Conservation (phyloP, 768 basidiomycete genomes). For the Mycena galopus region DNA sequence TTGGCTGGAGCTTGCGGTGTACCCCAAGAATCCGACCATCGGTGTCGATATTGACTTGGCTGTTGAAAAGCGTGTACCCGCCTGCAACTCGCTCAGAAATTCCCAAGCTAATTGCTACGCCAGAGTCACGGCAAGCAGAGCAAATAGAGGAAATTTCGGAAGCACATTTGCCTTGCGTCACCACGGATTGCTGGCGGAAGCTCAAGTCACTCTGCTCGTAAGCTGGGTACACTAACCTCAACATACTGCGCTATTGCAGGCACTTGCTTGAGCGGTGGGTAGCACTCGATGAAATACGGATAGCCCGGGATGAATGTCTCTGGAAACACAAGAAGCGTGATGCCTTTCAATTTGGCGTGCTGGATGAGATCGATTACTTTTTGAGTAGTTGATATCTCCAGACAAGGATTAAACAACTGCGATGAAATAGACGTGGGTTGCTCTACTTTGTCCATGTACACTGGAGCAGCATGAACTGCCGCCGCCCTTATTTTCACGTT, state of each 20-base stretch:
- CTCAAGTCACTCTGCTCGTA: not conserved
- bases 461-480: conserved; percentile 28
- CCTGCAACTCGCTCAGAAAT: conserved; percentile 26
- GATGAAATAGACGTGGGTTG: not conserved
- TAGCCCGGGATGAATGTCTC: conserved; percentile 30
- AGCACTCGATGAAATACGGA: conserved; percentile 28
- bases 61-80: conserved; percentile 30
- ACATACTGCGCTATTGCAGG: conserved; percentile 22
- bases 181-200: conserved; percentile 25
- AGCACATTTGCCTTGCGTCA: conserved; percentile 4
- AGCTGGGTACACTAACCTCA: conserved; percentile 3
- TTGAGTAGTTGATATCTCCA: conserved; percentile 16
- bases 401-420: not conserved
- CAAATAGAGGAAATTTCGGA: conserved; percentile 15
- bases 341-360: conserved; percentile 11
- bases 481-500: conserved; percentile 23
- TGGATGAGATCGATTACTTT: conserved; percentile 21
- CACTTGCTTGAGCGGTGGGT: conserved; percentile 22
- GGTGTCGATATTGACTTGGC: conserved; percentile 27
- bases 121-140: conserved; percentile 22
- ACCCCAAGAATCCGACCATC: conserved; percentile 21
- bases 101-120: conserved; percentile 29
- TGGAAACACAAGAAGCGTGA: conserved; percentile 24
- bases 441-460: conserved; percentile 30
- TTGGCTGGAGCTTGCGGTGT: conserved; percentile 33